Conservation (phyloP, 768 basidiomycete species). For the Lactarius sanguifluus region DNA sequence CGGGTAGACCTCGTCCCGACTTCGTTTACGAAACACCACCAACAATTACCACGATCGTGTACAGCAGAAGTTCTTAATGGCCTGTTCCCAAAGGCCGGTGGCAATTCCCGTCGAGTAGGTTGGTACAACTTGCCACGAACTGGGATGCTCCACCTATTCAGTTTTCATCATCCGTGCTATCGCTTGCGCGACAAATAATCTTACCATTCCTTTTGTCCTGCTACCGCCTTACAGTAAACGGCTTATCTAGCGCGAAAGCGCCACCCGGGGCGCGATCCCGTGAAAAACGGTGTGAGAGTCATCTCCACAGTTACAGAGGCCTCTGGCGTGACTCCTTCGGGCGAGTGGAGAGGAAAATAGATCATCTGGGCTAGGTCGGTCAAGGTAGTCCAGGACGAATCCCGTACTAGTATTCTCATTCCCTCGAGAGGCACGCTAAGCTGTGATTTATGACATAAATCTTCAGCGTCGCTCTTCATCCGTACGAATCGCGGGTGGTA, state of each 20-base stretch:
- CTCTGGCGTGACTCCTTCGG: conserved; percentile 4
- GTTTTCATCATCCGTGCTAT: conserved; percentile 8
- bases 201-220: background rate
- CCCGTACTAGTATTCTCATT: conserved; percentile 3
- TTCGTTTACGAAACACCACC: conserved; percentile 32
- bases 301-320: conserved; percentile 16
- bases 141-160: background rate
- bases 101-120: conserved; percentile 37
- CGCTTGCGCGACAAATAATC: conserved; percentile 27
- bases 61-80: conserved; percentile 34
- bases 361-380: conserved; percentile 19
- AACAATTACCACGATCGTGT: conserved; percentile 35
- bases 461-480: conserved; percentile 32
- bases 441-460: conserved; percentile 1
- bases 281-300: conserved; percentile 7
- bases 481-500: conserved; percentile 35
- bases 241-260: conserved; percentile 17
- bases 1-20: conserved; percentile 27
- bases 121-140: background rate
- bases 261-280: conserved; percentile 12
- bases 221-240: background rate
- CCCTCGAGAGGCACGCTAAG: background rate
- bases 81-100: conserved; percentile 31
- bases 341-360: conserved; percentile 11
- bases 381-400: conserved; percentile 1